Conservation (phyloP, 75 land plant genomes). For the Selaginella moellendorffii region DNA sequence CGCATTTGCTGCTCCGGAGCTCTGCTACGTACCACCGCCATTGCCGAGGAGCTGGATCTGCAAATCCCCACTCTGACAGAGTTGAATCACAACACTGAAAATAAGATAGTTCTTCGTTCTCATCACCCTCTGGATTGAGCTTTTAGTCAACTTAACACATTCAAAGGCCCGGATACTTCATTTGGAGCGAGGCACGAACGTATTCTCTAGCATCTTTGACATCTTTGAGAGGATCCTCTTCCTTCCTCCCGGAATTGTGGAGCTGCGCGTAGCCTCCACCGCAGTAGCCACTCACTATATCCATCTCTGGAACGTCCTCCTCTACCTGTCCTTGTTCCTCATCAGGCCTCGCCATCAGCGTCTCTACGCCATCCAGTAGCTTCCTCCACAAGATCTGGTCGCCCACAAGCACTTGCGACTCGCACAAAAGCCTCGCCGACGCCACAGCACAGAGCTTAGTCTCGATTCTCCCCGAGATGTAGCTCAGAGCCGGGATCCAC, state of each 20-base stretch:
- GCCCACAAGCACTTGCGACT: conserved; percentile 43
- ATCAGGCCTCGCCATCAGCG: conserved; percentile 65
- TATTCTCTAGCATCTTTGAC: conserved; percentile 62
- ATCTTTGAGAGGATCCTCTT: conserved; percentile 78
- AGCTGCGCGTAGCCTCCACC: conserved; percentile 60
- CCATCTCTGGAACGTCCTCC: conserved; percentile 59
- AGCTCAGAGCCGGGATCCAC: conserved; percentile 64
- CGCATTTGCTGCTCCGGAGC: no score
- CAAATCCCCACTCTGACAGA: no score
- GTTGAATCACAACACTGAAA: no score
- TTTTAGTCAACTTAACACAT: no score
- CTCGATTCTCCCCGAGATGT: conserved; percentile 55
- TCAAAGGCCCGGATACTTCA: no score
- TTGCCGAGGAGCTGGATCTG: no score
- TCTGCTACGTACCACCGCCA: no score
- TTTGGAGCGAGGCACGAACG: conserved; percentile 43
- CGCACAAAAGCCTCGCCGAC: no score
- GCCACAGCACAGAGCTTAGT: no score
- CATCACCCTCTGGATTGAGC: no score
- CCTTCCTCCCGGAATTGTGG: conserved; percentile 82
- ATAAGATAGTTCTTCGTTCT: no score
- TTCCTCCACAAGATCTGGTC: conserved; percentile 49
- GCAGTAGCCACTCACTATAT: conserved; percentile 57
- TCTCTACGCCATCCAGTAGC: conserved; percentile 66
- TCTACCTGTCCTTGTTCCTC: conserved; percentile 62